A percentile compares a stretch with the other conserved stretches of the same genome.
These are phyloP conservation scores for Cunninghamia lanceolata DNA, from an alignment of 75 land plant species.

Conservation along the genomic window DNA sequence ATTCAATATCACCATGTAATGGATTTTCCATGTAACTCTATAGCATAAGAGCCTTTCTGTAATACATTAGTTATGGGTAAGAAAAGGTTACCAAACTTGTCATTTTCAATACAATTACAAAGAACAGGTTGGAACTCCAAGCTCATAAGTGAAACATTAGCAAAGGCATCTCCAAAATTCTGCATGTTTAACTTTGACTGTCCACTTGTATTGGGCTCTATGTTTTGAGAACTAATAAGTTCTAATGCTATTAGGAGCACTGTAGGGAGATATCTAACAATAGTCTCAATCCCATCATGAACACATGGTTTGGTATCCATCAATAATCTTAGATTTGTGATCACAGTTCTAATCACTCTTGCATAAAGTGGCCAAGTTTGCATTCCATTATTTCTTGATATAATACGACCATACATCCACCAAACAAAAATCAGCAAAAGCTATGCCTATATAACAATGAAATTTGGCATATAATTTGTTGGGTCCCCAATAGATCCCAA, in stretches of 20 bases:
- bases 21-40: too few species aligned
- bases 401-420: constrained; percentile 16
- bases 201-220: background rate
- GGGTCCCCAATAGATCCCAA: constrained; percentile 30
- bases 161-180: constrained; percentile 23
- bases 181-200: background rate
- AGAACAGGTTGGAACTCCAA: constrained; percentile 62
- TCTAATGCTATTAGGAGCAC: constrained; percentile 45
- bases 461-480: constrained; percentile 31
- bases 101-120: constrained; percentile 42
- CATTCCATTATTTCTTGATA: background rate
- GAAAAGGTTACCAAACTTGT: constrained; percentile 37
- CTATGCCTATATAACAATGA: constrained; percentile 56
- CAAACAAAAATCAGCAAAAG: constrained; percentile 47
- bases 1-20: too few species aligned
- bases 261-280: constrained; percentile 46
- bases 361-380: constrained; percentile 30
- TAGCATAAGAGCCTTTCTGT: too few species aligned
- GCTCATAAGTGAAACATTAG: constrained; percentile 47
- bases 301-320: constrained; percentile 22
- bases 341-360: constrained; percentile 44
- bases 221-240: constrained; percentile 17
- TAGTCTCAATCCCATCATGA: constrained; percentile 13
- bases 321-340: constrained; percentile 35
- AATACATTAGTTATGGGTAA: constrained; percentile 53